These are phyloP conservation scores for Trametes maxima DNA, from an alignment of 768 basidiomycete species.

Conservation along the genomic window DNA sequence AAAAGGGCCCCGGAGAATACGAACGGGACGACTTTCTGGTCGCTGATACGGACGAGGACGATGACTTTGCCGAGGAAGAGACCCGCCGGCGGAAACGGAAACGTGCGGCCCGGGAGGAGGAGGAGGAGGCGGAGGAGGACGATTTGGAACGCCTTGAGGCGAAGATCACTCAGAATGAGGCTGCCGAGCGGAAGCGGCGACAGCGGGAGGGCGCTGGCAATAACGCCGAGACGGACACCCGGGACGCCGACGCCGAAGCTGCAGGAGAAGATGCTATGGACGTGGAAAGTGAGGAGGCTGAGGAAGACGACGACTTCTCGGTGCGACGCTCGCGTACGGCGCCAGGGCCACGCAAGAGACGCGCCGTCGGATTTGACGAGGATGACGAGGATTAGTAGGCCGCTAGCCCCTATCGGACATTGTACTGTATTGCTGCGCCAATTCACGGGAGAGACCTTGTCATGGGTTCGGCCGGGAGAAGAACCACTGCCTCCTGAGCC, in stretches of 20 bases:
- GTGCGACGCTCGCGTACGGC: conserved; percentile 57
- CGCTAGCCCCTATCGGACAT: not conserved
- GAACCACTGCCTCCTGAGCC: too few relatives aligned
- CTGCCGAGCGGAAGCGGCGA: conserved; percentile 52
- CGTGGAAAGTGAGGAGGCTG: conserved; percentile 65
- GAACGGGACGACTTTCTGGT: conserved; percentile 87
- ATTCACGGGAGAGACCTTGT: not conserved
- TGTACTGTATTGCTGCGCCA: not conserved
- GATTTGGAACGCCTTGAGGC: conserved; percentile 75
- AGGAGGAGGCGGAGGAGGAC: conserved; percentile 46
- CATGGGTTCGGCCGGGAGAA: too few relatives aligned
- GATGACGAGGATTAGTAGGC: conserved; percentile 57
- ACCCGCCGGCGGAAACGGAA: conserved; percentile 14
- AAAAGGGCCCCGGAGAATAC: conserved; percentile 67
- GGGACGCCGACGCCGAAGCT: conserved; percentile 33
- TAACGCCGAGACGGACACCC: conserved; percentile 35
- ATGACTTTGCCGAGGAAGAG: conserved; percentile 29
- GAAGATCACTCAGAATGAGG: conserved; percentile 57
- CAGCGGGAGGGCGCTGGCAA: conserved; percentile 32
- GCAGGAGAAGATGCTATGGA: conserved; percentile 60
- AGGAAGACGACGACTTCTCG: conserved; percentile 68
- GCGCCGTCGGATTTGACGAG: conserved; percentile 57
- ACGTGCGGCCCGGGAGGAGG: conserved; percentile 9
- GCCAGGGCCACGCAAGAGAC: conserved; percentile 53
- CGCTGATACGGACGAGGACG: conserved; percentile 71